These are phyloP conservation scores for Fomitopsis pinicola DNA, from an alignment of 1,284 basidiomycete genomes.

Conservation along the genomic window DNA sequence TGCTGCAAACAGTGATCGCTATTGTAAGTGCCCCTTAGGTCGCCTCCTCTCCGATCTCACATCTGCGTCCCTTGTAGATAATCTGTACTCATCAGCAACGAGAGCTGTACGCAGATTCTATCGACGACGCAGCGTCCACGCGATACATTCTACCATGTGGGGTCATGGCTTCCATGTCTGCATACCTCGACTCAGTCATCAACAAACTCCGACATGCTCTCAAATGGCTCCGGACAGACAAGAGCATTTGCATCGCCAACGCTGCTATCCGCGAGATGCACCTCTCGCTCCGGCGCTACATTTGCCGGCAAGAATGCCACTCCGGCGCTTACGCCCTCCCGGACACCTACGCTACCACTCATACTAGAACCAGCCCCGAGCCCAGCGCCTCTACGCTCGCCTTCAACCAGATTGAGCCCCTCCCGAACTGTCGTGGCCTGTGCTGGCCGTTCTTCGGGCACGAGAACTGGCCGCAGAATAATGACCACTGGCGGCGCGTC, in stretches of 20 bases:
- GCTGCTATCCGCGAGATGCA: not conserved
- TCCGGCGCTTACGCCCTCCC: not conserved
- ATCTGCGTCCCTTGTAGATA: not conserved
- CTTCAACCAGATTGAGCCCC: not conserved
- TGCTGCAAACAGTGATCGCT: not conserved
- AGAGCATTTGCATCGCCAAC: not conserved
- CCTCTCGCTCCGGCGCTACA: not conserved
- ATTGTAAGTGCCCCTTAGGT: not conserved
- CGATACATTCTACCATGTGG: not conserved
- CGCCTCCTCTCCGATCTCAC: not conserved
- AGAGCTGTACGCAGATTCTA: not conserved
- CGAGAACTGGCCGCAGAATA: not conserved
- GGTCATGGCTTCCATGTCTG: not conserved
- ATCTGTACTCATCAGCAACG: not conserved
- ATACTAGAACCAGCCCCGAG: not conserved
- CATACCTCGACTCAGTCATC: not conserved
- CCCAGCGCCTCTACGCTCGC: not conserved
- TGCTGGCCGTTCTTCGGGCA: not conserved
- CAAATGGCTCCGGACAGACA: not conserved
- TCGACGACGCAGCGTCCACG: not conserved
- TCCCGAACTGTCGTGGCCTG: not conserved
- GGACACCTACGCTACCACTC: not conserved
- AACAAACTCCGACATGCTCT: not conserved
- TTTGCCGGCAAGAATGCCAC: not conserved
- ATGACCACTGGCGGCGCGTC: not conserved